Evolutionary conservation across 1,139 yeast genomes (phyloP).

Genomic region (Debaryomyces subglobosus): DNA sequence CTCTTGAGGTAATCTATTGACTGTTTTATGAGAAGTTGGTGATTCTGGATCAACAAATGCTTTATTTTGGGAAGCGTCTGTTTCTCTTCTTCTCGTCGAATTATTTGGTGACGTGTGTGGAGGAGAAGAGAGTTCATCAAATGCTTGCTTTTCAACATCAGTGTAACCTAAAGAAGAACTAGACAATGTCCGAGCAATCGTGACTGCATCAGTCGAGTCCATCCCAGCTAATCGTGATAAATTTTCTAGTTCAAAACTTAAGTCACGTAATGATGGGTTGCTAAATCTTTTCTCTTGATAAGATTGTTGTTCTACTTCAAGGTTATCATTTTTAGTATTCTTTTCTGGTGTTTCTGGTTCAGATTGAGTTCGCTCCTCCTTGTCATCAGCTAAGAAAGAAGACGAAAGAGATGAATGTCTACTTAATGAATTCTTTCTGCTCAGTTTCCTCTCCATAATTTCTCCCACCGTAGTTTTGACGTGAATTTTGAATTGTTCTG

Average conservation of each 20-base stretch:
- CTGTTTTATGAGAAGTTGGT: slow-evolving; percentile 15
- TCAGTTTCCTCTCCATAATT: slow-evolving; percentile 53
- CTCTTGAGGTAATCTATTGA: slow-evolving; percentile 2
- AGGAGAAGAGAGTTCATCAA: slow-evolving; percentile 39
- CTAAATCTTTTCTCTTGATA: slow-evolving; percentile 24
- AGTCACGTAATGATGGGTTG: slow-evolving; percentile 65
- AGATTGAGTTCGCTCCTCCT: slow-evolving; percentile 5
- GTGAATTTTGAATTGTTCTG: slow-evolving; percentile 84
- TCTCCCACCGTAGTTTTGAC: slow-evolving; percentile 81
- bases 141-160: slow-evolving; percentile 51
- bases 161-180: slow-evolving; percentile 61
- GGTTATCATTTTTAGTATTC: slow-evolving; percentile 5
- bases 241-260: slow-evolving; percentile 67
- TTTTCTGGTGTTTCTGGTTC: slow-evolving; percentile 4
- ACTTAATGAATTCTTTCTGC: slow-evolving; percentile 32
- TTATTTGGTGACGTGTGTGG: slow-evolving; percentile 23
- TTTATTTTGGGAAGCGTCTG: slow-evolving; percentile 14
- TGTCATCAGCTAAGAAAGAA: slow-evolving; percentile 17
- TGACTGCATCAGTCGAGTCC: slow-evolving; percentile 73
- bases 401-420: slow-evolving; percentile 37
- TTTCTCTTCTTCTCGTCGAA: slow-evolving; percentile 8
- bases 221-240: slow-evolving; percentile 72
- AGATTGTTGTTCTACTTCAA: slow-evolving; percentile 7
- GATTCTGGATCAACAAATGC: slow-evolving; percentile 18
- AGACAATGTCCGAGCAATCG: slow-evolving; percentile 71